Base-by-base conservation (phyloP, 2,329 filamentous ascomycete species). In the Pezicula neosporulosa region DNA sequence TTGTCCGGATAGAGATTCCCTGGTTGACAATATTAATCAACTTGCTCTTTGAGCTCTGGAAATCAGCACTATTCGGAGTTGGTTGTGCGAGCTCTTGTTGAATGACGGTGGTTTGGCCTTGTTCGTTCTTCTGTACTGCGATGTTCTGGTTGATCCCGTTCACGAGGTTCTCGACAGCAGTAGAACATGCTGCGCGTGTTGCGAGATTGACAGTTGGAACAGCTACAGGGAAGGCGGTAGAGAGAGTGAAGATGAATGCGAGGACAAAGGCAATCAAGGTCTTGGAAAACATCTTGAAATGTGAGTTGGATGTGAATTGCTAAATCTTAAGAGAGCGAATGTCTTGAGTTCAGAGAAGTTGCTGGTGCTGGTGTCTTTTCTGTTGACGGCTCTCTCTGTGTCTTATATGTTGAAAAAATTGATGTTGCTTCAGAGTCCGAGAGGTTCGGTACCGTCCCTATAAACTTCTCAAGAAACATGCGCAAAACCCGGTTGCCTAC, bases 61-160 rank as follows among this genome's bases (percentile, higher is more conserved):
- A 55, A 47, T 46, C 48, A 5, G 36, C 33, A 2, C 10, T 24
- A 18, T 57, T 36, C 1, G 33, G 28, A 9, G 27, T 49, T 1
- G 16, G 41, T 3, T 28, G 30, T 19, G 53, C 33, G 21, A 55
- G 48, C 7, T 47, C 16, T 2, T 46, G 24, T n/a, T 44, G 28
- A 19, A 57, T 51, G 19, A 53, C 33, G 21, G 35, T 53, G 3
- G 51, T 45, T 38, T 57, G 55, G 3, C 48, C 13, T 28, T 49
- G 48, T 42, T 57, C 55, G 36, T 57, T 42, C 19, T 57, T 53
- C 49, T 57, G 55, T 3, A 54, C 44, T 9, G 35, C 50, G 19
- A 57, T 57, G 37, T 55, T 57, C 7, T 51, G 44, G 49, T 57
- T 57, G 36, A 57, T 57, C 10, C 56, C 56, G 3, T 43, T n/a